These are phyloP conservation scores for Mycena amicta DNA, from an alignment of 768 basidiomycete species.

Conservation along the genomic window DNA sequence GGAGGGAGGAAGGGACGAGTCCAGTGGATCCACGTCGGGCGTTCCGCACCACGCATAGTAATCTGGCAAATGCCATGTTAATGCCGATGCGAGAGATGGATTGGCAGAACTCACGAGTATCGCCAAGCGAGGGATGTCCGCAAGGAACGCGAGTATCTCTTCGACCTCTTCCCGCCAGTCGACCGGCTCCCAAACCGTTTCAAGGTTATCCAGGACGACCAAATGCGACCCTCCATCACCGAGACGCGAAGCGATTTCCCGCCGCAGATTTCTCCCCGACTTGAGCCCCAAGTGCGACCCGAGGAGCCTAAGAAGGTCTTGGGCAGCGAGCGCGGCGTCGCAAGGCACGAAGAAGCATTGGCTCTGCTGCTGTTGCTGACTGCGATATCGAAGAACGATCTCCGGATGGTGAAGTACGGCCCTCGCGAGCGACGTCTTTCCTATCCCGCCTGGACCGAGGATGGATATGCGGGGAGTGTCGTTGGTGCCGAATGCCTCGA, in stretches of 20 bases:
- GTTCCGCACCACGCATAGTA: conserved; percentile 14
- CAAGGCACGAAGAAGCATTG: neutral
- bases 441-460: neutral
- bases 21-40: conserved; percentile 1
- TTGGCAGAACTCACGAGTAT: neutral
- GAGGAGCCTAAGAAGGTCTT: neutral
- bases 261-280: neutral
- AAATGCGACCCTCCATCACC: neutral
- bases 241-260: neutral
- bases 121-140: neutral
- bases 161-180: neutral
- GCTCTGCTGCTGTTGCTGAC: neutral
- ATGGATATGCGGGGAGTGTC: neutral
- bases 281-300: neutral
- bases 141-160: neutral
- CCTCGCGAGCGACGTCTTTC: neutral
- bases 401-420: neutral
- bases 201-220: neutral
- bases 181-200: conserved; percentile 1
- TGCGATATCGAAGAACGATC: neutral
- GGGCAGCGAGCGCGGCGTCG: neutral
- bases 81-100: neutral
- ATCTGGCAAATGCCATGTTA: neutral
- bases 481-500: neutral
- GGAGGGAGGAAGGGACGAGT: conserved; percentile 8